Evolutionary conservation across 208 protist genomes (phyloP).

Genomic region (Borovskyia barvae): DNA sequence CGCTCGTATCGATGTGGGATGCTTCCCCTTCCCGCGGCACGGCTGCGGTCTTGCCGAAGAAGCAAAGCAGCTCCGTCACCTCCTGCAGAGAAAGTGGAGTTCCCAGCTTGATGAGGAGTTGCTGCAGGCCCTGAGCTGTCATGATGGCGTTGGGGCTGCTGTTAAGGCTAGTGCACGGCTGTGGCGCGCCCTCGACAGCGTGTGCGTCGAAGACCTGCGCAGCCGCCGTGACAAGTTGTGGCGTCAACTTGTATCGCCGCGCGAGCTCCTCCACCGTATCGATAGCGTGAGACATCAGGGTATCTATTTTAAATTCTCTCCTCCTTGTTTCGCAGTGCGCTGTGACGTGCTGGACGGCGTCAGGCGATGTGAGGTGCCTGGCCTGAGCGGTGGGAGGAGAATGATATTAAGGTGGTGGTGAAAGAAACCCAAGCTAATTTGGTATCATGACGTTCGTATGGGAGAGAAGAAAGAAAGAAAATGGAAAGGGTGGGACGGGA

Average conservation of each 20-base stretch:
- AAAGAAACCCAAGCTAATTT: neutral
- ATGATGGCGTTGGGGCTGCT: conserved; percentile 16
- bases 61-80: conserved; percentile 44
- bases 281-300: neutral
- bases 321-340: too few relatives aligned
- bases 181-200: neutral
- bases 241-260: conserved; percentile 37
- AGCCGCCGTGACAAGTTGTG: conserved; percentile 31
- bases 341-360: too few relatives aligned
- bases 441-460: neutral
- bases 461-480: neutral
- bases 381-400: too few relatives aligned
- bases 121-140: conserved; percentile 40
- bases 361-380: neutral
- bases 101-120: conserved; percentile 44
- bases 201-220: conserved; percentile 37
- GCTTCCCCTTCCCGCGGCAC: too few relatives aligned
- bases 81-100: conserved; percentile 43
- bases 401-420: too few relatives aligned
- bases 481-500: too few relatives aligned
- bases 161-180: neutral
- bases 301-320: neutral
- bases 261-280: conserved; percentile 23
- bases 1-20: too few relatives aligned
- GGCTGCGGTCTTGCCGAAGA: conserved; percentile 14